Conservation (phyloP, 1,139 yeast genomes). For the Suhomyces kunorum region DNA sequence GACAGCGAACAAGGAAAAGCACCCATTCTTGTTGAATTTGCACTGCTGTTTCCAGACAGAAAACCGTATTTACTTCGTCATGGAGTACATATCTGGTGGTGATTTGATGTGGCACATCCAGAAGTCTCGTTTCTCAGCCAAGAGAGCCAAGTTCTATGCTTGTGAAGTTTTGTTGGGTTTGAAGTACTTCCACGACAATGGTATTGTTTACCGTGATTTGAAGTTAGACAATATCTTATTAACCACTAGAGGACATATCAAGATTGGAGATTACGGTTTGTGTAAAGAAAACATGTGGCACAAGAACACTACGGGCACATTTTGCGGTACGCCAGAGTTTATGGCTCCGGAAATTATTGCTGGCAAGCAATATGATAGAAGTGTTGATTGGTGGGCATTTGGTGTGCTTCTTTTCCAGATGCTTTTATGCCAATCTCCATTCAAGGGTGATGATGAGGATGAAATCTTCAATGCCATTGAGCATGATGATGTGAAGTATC, state of each 20-base stretch:
- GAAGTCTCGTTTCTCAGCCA: slow-evolving; percentile 82
- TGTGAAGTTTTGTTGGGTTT: slow-evolving; percentile 91
- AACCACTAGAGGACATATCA: slow-evolving; percentile 91
- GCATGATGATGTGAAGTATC: slow-evolving; percentile 96
- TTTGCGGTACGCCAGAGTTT: slow-evolving; percentile 98
- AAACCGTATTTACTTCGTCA: slow-evolving; percentile 92
- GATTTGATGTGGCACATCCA: slow-evolving; percentile 99
- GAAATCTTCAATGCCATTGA: slow-evolving; percentile 97
- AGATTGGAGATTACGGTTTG: slow-evolving; percentile 94
- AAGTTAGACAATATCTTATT: slow-evolving; percentile 87
- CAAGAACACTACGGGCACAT: slow-evolving; percentile 88
- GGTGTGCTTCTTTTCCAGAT: slow-evolving; percentile 95
- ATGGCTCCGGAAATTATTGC: slow-evolving; percentile 98
- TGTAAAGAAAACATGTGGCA: slow-evolving; percentile 96
- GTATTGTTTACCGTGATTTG: slow-evolving; percentile 94
- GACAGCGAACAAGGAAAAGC: slow-evolving; percentile 85
- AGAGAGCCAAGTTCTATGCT: slow-evolving; percentile 94
- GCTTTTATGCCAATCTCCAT: slow-evolving; percentile 95
- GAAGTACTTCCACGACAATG: slow-evolving; percentile 92
- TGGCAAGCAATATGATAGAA: slow-evolving; percentile 88
- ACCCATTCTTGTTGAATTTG: slow-evolving; percentile 87
- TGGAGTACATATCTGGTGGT: slow-evolving; percentile 98
- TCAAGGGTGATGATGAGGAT: slow-evolving; percentile 97
- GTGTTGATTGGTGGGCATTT: slow-evolving; percentile 99
- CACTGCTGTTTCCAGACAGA: slow-evolving; percentile 98